Percentiles rank a stretch among this genome's conserved stretches.
Conservation (phyloP, 495 filamentous ascomycete species). For the Hyaloscypha hepaticicola region DNA sequence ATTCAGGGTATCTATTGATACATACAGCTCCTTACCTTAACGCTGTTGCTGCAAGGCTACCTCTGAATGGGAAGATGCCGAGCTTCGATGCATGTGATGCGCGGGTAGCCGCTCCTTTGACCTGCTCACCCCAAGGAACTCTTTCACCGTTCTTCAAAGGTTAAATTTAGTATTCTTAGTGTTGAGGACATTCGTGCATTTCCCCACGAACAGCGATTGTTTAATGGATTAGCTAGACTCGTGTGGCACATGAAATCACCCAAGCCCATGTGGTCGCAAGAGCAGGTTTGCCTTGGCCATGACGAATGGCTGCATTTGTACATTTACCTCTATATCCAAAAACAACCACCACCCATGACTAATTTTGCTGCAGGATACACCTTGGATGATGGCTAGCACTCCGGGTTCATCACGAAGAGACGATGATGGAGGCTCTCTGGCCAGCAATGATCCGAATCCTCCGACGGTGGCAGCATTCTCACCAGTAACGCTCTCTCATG, state of each 20-base stretch:
- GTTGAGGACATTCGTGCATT: not conserved
- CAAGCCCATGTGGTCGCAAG: not conserved
- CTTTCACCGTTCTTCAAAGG: too few species aligned
- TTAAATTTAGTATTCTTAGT: not conserved
- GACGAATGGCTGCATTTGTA: conserved; percentile 28
- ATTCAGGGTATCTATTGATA: not conserved
- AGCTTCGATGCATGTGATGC: not conserved
- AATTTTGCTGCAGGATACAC: conserved; percentile 28
- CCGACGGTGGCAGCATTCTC: conserved; percentile 86
- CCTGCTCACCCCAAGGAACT: not conserved
- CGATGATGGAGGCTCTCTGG: conserved; percentile 22
- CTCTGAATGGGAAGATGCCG: not conserved
- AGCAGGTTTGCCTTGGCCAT: not conserved
- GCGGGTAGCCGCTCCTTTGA: not conserved
- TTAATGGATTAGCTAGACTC: not conserved
- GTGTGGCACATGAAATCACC: not conserved
- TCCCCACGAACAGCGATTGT: not conserved
- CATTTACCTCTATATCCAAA: conserved; percentile 21
- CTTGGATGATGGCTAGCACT: conserved; percentile 34
- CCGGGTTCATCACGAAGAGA: conserved; percentile 24
- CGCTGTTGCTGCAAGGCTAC: not conserved
- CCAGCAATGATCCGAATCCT: conserved; percentile 53
- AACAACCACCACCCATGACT: not conserved
- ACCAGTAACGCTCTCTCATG: conserved; percentile 69
- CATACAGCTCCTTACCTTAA: not conserved